Conservation (phyloP, 495 filamentous ascomycete genomes). For the Penicillium salamii region DNA sequence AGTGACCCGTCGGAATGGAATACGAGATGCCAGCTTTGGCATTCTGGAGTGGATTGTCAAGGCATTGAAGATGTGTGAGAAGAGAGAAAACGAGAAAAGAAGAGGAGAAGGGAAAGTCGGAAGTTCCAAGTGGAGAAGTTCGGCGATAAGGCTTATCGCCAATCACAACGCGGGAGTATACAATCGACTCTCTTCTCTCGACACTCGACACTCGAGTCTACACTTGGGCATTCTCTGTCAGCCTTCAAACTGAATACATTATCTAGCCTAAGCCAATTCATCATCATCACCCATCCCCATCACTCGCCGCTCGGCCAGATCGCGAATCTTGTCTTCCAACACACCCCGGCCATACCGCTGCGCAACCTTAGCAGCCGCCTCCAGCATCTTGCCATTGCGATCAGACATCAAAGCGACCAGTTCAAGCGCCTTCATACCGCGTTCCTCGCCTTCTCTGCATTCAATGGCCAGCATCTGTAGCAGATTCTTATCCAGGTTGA, state of each 20-base stretch:
- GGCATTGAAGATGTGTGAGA: neutral
- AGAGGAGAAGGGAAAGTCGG: neutral
- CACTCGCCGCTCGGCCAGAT: conserved; percentile 64
- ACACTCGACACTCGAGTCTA: too few relatives aligned
- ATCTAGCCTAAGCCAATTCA: conserved; percentile 42
- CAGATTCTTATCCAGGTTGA: conserved; percentile 81
- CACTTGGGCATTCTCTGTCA: too few relatives aligned
- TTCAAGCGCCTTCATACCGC: conserved; percentile 92
- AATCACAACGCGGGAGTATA: conserved; percentile 22
- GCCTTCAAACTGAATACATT: too few relatives aligned
- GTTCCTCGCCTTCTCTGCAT: conserved; percentile 87
- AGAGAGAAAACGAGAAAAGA: conserved; percentile 6
- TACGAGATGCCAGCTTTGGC: conserved; percentile 31
- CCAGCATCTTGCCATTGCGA: conserved; percentile 75
- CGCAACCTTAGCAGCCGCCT: conserved; percentile 81
- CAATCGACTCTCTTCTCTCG: conserved; percentile 1
- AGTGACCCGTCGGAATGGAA: conserved; percentile 7
- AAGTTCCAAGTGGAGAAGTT: too few relatives aligned
- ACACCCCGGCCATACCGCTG: conserved; percentile 71
- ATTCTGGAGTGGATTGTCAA: conserved; percentile 22
- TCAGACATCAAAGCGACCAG: conserved; percentile 76
- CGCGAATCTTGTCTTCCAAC: conserved; percentile 81
- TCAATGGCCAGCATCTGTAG: conserved; percentile 87
- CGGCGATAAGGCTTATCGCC: neutral
- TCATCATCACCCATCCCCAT: conserved; percentile 57